Conservation (phyloP, 805 yeast genomes). For the Suhomyces faveliae region DNA sequence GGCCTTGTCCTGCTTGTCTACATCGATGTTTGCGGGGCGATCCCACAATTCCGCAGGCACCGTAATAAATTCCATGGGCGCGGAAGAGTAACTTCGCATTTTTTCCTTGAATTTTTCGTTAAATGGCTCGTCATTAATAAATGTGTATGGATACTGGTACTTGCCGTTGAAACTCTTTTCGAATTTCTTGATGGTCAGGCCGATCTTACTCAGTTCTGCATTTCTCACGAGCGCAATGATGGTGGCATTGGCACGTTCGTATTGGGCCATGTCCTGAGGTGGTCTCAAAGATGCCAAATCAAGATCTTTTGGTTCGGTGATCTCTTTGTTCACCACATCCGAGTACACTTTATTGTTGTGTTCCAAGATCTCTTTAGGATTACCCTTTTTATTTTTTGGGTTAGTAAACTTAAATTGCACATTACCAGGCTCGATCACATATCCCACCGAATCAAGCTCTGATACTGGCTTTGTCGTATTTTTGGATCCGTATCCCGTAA, state of each 20-base stretch:
- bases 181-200: constrained; percentile 55
- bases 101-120: constrained; percentile 51
- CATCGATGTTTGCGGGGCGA: constrained; percentile 57
- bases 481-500: not conserved
- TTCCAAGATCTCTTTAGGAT: constrained; percentile 32
- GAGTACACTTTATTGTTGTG: constrained; percentile 40
- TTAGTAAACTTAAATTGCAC: constrained; percentile 37
- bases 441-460: constrained; percentile 4
- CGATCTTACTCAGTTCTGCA: constrained; percentile 50
- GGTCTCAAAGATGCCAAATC: constrained; percentile 30
- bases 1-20: constrained; percentile 37
- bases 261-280: constrained; percentile 21
- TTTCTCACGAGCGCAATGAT: constrained; percentile 72
- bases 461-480: not conserved
- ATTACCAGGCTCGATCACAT: constrained; percentile 20
- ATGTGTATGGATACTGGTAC: constrained; percentile 78
- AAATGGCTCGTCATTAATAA: constrained; percentile 71
- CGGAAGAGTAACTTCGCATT: constrained; percentile 34
- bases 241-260: constrained; percentile 68
- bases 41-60: constrained; percentile 50
- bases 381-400: constrained; percentile 24
- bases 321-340: constrained; percentile 31
- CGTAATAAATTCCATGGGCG: constrained; percentile 39
- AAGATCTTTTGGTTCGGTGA: constrained; percentile 50
- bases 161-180: constrained; percentile 66